Base-by-base conservation (phyloP, 257 asterid genomes). In the Nicotiana noctiflora region DNA sequence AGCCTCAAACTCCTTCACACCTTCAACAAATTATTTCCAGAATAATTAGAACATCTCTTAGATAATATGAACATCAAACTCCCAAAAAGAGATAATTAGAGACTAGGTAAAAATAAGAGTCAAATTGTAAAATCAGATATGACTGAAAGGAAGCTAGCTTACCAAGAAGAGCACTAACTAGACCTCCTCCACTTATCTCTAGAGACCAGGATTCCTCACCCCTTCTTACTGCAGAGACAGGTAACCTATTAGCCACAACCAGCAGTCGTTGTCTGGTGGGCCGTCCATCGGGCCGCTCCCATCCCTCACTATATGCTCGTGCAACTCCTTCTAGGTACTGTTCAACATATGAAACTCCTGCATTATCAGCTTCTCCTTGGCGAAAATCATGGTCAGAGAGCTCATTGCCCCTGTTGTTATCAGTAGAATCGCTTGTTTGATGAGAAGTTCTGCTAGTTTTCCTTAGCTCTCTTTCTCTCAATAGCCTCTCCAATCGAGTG, bases 171-270 rank as follows among this genome's bases (percentile, higher is more conserved):
- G 98, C 99, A 75, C 93, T 94, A 83, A 96, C 99, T 17, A 96
- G 89, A 84, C 99, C 99, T n/a, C 99, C 99, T 1, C 97, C 98
- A 86, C 99, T 96, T 75, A 96, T 90, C 86, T 96, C 98, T 70
- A 96, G 86, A 10, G 97, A 88, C 99, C 99, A 96, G 25, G 98
- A 90, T 81, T 92, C 98, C 87, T 91, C 97, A 8, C 95, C 94
- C 82, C 88, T 86, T 89, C 99, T 87, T 37, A 91, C 95, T 10
- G 99, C 99, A 67, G 99, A 92, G 34, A 96, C 99, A 6, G 99
- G 99, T 52, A 96, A 93, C 76, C 99, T 89, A 74, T 96, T 96
- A 77, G 99, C 99, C 88, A 96, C 98, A 74, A 96, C 99, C 66
- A 96, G 88, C 76, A 96, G 87, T 79, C 99, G 84, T 88, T 96